Evolutionary conservation across 306 rosid genomes (phyloP), one percentile per base, ranked within the genome.

Genomic region (Cajanus cajan): DNA sequence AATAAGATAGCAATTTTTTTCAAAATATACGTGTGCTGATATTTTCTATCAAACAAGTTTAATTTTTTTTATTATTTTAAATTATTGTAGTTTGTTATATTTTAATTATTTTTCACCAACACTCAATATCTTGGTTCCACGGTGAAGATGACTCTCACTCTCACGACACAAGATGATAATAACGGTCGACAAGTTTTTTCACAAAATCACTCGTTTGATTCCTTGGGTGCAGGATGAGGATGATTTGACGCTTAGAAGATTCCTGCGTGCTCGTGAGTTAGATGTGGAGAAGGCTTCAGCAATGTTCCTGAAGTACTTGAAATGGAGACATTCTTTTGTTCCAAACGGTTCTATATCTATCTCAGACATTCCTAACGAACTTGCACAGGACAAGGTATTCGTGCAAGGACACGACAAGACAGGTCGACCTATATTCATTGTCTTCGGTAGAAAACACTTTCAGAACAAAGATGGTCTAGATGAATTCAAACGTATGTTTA

Each of bases 311-410:
- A 87, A 90, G 39, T 88, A 78, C 84, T 74, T 83, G 85, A 83
- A 86, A 74, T 90, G 94, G 92, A 88, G 81, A 69, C 89, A 40
- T 19, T 68, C 84, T 9, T 86, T 88, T 83, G 85, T 80, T 69
- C 92, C 90, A 28, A 79, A 83, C 50, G 90, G 85, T 70, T 83
- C 80, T 3, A 77, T 87, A 25, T 81, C 88, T 71, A 62, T 54
- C 18, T 62, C 87, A 0, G 82, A 90, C 28, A 10, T 88, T 80
- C 82, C 87, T 8, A 82, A 85, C 71, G 86, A 90, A 64, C 45
- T 85, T 43, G 82, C 83, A 11, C 89, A 90, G 6, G 59, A 86
- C 58, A 88, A 88, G 81, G 73, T 78, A 36, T 90, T 85, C 66
- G 4, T 11, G 1, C 92, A 85, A 82, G 94, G 94, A 63, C 54